Percentiles rank a stretch among this genome's conserved stretches.
Evolutionary conservation across 2,329 filamentous ascomycete genomes (phyloP).

Genomic region (Amylocarpus encephaloides): DNA sequence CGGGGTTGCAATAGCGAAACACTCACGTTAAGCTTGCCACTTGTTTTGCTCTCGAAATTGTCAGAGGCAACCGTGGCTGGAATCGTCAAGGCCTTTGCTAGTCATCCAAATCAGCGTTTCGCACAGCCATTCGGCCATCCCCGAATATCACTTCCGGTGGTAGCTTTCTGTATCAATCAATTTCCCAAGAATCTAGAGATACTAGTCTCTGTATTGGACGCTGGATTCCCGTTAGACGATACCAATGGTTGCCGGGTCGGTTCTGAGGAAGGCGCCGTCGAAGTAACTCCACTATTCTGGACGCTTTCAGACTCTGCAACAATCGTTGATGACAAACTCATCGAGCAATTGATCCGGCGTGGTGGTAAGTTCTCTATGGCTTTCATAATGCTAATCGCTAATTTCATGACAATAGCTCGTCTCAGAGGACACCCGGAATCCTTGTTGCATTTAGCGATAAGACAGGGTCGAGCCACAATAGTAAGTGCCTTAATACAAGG

Average conservation of each 20-base stretch:
- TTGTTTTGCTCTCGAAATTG: slow-evolving; percentile 42
- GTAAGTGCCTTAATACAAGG: slow-evolving; percentile 9
- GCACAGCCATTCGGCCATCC: slow-evolving; percentile 45
- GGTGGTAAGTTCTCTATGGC: slow-evolving; percentile 32
- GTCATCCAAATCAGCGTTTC: slow-evolving; percentile 35
- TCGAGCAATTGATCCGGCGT: slow-evolving; percentile 48
- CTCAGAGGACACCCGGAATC: slow-evolving; percentile 13
- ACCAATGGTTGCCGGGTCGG: slow-evolving; percentile 23
- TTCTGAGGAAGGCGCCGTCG: not conserved
- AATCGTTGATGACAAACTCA: slow-evolving; percentile 50
- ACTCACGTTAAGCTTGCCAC: slow-evolving; percentile 48
- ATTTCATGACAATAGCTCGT: slow-evolving; percentile 33
- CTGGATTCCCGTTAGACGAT: slow-evolving; percentile 57
- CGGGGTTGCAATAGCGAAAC: slow-evolving; percentile 40
- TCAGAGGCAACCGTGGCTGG: slow-evolving; percentile 44
- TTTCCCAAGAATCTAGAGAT: slow-evolving; percentile 50
- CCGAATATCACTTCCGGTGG: slow-evolving; percentile 38
- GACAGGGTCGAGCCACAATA: slow-evolving; percentile 4
- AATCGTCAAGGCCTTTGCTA: slow-evolving; percentile 47
- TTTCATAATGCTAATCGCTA: slow-evolving; percentile 26
- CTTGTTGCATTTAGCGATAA: slow-evolving; percentile 16
- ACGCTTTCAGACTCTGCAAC: slow-evolving; percentile 56
- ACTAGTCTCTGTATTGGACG: slow-evolving; percentile 47
- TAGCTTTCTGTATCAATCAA: slow-evolving; percentile 46
- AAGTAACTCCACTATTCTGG: slow-evolving; percentile 49